These are phyloP conservation scores for Boletus reticulatus DNA, from an alignment of 768 basidiomycete species.

Conservation along the genomic window DNA sequence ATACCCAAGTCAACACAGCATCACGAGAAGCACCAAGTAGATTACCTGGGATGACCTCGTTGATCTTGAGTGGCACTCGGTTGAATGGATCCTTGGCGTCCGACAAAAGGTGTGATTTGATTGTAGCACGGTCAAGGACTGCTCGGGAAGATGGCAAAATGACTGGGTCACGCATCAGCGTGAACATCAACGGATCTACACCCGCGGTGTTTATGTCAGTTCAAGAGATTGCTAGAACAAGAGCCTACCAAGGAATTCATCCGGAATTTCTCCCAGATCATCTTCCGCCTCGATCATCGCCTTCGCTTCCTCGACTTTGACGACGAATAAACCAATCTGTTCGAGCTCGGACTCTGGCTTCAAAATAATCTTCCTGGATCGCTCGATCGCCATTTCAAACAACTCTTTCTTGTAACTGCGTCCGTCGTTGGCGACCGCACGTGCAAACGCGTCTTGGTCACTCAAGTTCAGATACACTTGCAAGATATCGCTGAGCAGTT, in stretches of 20 bases:
- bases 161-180: conserved; percentile 95
- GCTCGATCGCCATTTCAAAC: conserved; percentile 75
- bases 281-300: conserved; percentile 84
- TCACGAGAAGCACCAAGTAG: conserved; percentile 1
- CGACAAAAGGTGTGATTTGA: conserved; percentile 91
- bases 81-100: conserved; percentile 96
- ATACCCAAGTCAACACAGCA: conserved; percentile 7
- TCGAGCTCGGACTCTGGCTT: conserved; percentile 80
- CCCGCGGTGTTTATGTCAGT: neutral
- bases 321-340: conserved; percentile 65
- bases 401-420: conserved; percentile 84
- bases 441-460: conserved; percentile 72
- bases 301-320: conserved; percentile 81
- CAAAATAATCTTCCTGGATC: conserved; percentile 58
- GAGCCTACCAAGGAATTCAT: conserved; percentile 85
- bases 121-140: conserved; percentile 84
- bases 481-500: conserved; percentile 80
- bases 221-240: neutral
- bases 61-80: conserved; percentile 74
- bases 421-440: conserved; percentile 90
- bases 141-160: conserved; percentile 78
- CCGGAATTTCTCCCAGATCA: conserved; percentile 89
- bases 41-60: conserved; percentile 76
- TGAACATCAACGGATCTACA: conserved; percentile 85
- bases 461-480: conserved; percentile 90